Conservation (phyloP, 1,139 yeast species). For the Saccharomyces hybrid region DNA sequence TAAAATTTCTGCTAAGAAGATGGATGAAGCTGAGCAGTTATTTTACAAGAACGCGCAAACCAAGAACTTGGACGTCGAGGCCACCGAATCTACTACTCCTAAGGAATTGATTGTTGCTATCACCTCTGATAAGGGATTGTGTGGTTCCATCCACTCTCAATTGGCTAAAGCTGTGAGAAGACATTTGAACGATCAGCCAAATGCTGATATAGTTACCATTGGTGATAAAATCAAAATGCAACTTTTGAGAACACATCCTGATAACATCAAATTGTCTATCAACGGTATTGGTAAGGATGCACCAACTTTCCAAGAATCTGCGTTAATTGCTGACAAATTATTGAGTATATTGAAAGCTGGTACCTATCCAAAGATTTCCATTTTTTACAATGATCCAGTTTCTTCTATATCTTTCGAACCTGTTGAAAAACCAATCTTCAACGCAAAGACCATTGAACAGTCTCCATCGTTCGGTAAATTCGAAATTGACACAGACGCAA, state of each 20-base stretch:
- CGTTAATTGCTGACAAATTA: conserved; percentile 83
- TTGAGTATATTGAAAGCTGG: conserved; percentile 39
- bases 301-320: conserved; percentile 86
- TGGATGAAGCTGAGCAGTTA: conserved; percentile 72
- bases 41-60: conserved; percentile 81
- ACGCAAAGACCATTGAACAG: conserved; percentile 64
- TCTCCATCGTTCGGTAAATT: conserved; percentile 84
- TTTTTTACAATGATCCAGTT: conserved; percentile 80
- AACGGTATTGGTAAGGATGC: conserved; percentile 94
- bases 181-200: conserved; percentile 52
- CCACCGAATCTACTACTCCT: conserved; percentile 38
- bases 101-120: conserved; percentile 75
- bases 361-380: conserved; percentile 67
- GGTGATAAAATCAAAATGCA: conserved; percentile 94
- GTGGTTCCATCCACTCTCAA: conserved; percentile 97
- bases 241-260: conserved; percentile 72
- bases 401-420: conserved; percentile 91
- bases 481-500: conserved; percentile 74
- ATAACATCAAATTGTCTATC: conserved; percentile 64
- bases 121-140: conserved; percentile 95
- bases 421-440: conserved; percentile 56
- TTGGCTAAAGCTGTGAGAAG: conserved; percentile 80
- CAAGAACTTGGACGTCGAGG: conserved; percentile 39
- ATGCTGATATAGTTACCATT: conserved; percentile 74
- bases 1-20: conserved; percentile 80